Evolutionary conservation across 202 grass and related monocot genomes (phyloP), one percentile per base, ranked within the genome.

Genomic region (Schoenoplectus triqueter): DNA sequence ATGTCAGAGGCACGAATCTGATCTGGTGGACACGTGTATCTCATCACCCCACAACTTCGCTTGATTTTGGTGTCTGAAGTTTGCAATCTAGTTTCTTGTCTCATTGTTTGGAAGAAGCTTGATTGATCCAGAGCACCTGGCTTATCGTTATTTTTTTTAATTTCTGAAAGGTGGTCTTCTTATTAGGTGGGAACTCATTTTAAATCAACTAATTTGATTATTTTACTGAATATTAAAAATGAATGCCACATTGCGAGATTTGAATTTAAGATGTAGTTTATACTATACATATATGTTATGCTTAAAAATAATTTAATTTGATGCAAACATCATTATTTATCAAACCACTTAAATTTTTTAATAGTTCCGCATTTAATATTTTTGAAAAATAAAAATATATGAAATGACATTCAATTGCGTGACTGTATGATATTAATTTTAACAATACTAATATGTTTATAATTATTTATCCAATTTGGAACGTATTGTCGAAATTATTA

Each of bases 41-140:
- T 75, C 13, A 31, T 31, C 11, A 7, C 10, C 3, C 18, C 18
- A 52, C 48, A 4, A 3, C n/a, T 73, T 20, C 8, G 46, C 46
- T 46, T 55, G 41, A 2, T n/a, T 69, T 69, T 17, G 70, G 51
- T 1, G 46, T 6, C 1, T 50, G 18, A 54, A 50, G 49, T 54
- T 54, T 31, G 2, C 22, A 31, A 75, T 19, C 72, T 75, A 19
- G 10, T 75, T 52, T 75, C 49, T 39, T 75, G 72, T 75, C 49
- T 6, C 72, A 31, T 74, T 51, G 46, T 22, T 73, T 52, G 48
- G 70, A 21, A 2, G 8, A 73, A 22, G 9, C 48, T n/a, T n/a
- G n/a, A n/a, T 20, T 74, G 3, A 74, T 74, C 17, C 70, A 74
- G 1, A 42, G 13, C 11, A 44, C 17, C 2, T 31, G 63, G 8